Conservation (phyloP, 257 asterid species). For the Avicennia marina region DNA sequence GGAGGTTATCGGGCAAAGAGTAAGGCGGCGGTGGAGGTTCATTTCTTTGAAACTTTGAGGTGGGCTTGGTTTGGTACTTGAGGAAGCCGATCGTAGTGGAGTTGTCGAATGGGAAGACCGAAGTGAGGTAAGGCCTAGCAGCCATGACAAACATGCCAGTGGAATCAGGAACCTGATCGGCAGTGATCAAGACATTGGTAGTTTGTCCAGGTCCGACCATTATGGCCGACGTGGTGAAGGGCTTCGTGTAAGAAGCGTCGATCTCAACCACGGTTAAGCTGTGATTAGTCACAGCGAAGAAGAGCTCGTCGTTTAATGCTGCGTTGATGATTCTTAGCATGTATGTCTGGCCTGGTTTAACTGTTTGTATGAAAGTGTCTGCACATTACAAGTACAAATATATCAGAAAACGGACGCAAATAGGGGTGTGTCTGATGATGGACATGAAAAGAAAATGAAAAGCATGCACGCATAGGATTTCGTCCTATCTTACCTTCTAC, state of each 20-base stretch:
- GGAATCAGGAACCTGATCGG: conserved; percentile 42
- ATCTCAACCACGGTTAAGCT: conserved; percentile 67
- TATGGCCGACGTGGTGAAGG: conserved; percentile 54
- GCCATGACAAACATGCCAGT: conserved; percentile 51
- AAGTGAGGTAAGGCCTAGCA: conserved; percentile 69
- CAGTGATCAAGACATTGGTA: conserved; percentile 50
- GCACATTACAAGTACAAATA: too few relatives aligned
- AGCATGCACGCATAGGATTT: too few relatives aligned
- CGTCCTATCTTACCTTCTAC: conserved; percentile 58
- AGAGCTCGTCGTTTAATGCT: conserved; percentile 70
- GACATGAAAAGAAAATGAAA: too few relatives aligned
- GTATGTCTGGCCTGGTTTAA: conserved; percentile 67
- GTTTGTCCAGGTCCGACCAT: conserved; percentile 85
- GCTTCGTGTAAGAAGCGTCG: conserved; percentile 66
- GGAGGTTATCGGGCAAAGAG: conserved; percentile 56
- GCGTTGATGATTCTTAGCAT: conserved; percentile 75
- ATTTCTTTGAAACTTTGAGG: too few relatives aligned
- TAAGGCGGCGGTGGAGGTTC: conserved; percentile 22
- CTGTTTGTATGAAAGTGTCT: conserved; percentile 49
- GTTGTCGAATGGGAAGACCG: conserved; percentile 64
- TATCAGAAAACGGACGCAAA: too few relatives aligned
- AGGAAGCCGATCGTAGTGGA: conserved; percentile 71
- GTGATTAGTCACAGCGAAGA: conserved; percentile 64
- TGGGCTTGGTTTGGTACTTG: conserved; percentile 30
- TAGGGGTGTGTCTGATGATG: too few relatives aligned